phyloP scores from a whole-genome alignment of 2,329 filamentous ascomycete genomes.

The Pseudocercospora musae region DNA sequence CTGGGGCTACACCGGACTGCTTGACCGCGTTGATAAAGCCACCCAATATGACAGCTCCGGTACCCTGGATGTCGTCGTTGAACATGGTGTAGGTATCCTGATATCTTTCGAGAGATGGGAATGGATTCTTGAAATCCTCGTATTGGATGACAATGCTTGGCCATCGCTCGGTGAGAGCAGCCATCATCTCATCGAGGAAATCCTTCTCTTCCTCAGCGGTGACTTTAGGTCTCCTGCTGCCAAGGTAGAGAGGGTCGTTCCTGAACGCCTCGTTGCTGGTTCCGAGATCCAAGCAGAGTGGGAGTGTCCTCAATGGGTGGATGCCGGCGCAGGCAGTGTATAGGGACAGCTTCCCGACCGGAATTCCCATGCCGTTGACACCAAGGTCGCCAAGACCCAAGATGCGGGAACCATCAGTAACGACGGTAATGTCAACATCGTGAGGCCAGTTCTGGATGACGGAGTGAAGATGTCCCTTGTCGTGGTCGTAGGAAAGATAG shows the following conservation, averaged over 20 bases:
- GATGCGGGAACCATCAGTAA: constrained; percentile 92
- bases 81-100: constrained; percentile 88
- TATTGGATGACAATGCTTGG: constrained; percentile 81
- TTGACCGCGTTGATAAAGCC: constrained; percentile 76
- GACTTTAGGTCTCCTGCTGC: constrained; percentile 78
- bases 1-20: constrained; percentile 76
- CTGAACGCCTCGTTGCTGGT: constrained; percentile 61
- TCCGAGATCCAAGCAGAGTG: constrained; percentile 61
- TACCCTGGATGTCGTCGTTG: constrained; percentile 98
- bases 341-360: constrained; percentile 90
- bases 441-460: constrained; percentile 94
- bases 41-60: constrained; percentile 87
- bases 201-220: constrained; percentile 74
- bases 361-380: constrained; percentile 96
- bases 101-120: constrained; percentile 88
- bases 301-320: constrained; percentile 67
- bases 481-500: constrained; percentile 94
- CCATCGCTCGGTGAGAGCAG: constrained; percentile 75
- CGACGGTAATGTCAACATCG: constrained; percentile 90
- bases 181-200: constrained; percentile 98
- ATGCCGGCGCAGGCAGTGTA: constrained; percentile 97
- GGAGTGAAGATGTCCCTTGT: constrained; percentile 82
- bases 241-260: constrained; percentile 87
- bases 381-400: constrained; percentile 91
- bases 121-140: constrained; percentile 97